Conservation (phyloP, 306 rosid species). For the Quercus suber region DNA sequence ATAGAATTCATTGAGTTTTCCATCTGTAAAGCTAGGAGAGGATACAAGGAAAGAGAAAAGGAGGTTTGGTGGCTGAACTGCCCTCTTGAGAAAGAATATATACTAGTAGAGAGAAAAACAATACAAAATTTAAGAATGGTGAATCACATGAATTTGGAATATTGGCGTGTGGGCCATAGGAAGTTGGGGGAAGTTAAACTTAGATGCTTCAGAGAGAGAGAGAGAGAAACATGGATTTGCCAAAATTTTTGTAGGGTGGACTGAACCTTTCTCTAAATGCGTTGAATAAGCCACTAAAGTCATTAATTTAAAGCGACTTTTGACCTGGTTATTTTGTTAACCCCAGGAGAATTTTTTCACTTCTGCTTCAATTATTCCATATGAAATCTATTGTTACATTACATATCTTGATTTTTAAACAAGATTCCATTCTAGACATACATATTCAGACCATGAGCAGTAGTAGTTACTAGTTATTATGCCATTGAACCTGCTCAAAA, state of each 20-base stretch:
- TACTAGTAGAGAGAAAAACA: conserved; percentile 12
- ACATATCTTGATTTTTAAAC: neutral
- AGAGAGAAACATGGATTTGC: conserved; percentile 36
- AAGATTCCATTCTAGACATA: neutral
- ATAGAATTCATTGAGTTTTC: conserved; percentile 35
- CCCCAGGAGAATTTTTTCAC: conserved; percentile 4
- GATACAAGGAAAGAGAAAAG: conserved; percentile 13
- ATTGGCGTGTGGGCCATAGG: conserved; percentile 34
- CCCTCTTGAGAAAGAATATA: conserved; percentile 8
- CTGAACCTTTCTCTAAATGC: conserved; percentile 33
- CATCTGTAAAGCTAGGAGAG: neutral
- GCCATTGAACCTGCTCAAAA: too few species aligned
- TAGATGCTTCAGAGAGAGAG: conserved; percentile 11
- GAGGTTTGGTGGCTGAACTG: conserved; percentile 30
- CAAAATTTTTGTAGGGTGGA: conserved; percentile 32
- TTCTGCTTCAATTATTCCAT: neutral
- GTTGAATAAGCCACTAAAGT: conserved; percentile 42
- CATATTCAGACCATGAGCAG: neutral
- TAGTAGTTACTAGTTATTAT: too few species aligned
- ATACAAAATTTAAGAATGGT: neutral
- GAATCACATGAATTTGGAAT: conserved; percentile 29
- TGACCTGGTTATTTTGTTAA: conserved; percentile 1
- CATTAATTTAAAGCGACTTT: conserved; percentile 20
- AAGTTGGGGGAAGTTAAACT: conserved; percentile 29
- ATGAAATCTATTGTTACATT: neutral